A percentile compares a stretch with the other conserved stretches of the same genome.
Evolutionary conservation across 768 basidiomycete genomes (phyloP).

Genomic region (Tricholoma flavovirens): DNA sequence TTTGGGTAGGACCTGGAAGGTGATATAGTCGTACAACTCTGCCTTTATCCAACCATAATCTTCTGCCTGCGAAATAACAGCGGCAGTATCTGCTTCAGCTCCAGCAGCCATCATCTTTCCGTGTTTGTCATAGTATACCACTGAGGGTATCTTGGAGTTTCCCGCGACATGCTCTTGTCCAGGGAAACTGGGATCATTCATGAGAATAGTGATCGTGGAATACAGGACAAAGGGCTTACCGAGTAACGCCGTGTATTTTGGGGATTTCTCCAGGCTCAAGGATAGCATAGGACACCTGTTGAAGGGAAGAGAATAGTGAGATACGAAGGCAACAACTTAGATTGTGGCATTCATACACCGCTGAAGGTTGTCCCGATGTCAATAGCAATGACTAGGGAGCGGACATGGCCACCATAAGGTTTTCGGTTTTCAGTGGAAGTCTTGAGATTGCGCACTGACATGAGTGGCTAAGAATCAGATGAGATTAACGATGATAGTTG

Average conservation of each 20-base stretch:
- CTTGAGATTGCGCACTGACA: conserved; percentile 31
- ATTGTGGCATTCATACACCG: conserved; percentile 38
- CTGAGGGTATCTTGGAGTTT: conserved; percentile 77
- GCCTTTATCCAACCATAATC: conserved; percentile 74
- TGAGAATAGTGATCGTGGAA: neutral
- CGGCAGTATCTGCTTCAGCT: conserved; percentile 66
- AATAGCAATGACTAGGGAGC: conserved; percentile 71
- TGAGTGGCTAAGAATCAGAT: conserved; percentile 13
- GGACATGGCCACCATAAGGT: conserved; percentile 58
- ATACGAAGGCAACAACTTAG: neutral
- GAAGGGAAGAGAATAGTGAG: conserved; percentile 3
- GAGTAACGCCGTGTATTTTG: conserved; percentile 75
- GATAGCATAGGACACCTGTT: conserved; percentile 69
- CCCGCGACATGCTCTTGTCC: conserved; percentile 84
- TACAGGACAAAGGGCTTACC: conserved; percentile 37
- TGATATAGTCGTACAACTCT: conserved; percentile 51
- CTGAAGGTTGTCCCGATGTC: conserved; percentile 83
- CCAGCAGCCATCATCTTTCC: conserved; percentile 69
- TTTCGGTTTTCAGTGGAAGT: conserved; percentile 53
- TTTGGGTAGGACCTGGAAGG: conserved; percentile 3
- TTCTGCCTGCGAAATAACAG: conserved; percentile 58
- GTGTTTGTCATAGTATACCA: conserved; percentile 65
- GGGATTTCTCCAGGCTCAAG: conserved; percentile 78
- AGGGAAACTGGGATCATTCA: conserved; percentile 51
- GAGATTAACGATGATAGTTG: conserved; percentile 7